Conservation (phyloP, 148 eudicot genomes). For the Vaccinium macrocarpon region DNA sequence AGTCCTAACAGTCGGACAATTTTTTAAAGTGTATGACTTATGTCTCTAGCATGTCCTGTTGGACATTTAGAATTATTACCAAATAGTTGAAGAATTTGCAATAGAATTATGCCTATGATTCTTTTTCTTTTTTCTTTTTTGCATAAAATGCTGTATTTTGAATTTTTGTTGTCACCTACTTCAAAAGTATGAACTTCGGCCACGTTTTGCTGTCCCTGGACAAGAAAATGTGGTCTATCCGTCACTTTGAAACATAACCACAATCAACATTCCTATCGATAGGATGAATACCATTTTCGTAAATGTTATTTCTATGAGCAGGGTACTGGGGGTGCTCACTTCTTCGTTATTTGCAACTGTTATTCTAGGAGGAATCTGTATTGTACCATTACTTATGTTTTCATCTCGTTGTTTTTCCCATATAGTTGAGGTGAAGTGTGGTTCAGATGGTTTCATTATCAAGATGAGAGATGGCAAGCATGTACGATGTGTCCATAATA, state of each 20-base stretch:
- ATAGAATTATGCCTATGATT: not conserved
- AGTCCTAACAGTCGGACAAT: not conserved
- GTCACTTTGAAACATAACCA: not conserved
- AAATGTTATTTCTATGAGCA: not conserved
- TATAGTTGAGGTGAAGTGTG: conserved; percentile 89
- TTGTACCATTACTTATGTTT: not conserved
- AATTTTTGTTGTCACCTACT: not conserved
- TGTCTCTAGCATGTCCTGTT: not conserved
- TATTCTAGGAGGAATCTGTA: not conserved
- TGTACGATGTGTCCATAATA: conserved; percentile 82
- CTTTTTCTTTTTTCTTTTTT: not conserved
- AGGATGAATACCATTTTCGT: not conserved
- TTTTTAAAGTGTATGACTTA: not conserved
- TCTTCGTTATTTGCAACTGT: not conserved
- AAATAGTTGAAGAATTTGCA: not conserved
- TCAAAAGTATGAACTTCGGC: not conserved
- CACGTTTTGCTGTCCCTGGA: not conserved
- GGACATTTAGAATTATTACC: not conserved
- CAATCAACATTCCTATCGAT: not conserved
- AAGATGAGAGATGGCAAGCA: conserved; percentile 86
- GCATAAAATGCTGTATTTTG: not conserved
- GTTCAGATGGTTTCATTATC: conserved; percentile 78
- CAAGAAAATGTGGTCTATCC: not conserved
- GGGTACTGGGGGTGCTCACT: not conserved
- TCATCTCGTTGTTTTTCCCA: conserved; percentile 13